Conservation (phyloP, 352 stramenopile species). For the Globisporangium nunn region DNA sequence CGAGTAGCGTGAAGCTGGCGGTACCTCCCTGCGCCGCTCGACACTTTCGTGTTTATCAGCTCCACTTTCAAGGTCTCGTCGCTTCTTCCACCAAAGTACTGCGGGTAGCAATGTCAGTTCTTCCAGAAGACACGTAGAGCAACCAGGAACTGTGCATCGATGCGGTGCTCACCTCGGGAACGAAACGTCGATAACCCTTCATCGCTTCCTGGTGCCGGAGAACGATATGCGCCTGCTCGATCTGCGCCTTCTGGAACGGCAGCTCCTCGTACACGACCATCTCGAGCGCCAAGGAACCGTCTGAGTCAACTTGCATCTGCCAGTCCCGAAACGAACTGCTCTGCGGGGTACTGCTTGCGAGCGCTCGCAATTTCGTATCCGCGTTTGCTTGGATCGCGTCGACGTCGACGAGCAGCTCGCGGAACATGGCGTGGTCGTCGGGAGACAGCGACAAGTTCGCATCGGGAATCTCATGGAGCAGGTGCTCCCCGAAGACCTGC, state of each 20-base stretch:
- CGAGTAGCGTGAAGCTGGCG: neutral
- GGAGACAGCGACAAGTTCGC: neutral
- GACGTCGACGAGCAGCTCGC: neutral
- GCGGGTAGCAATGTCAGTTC: too few species aligned
- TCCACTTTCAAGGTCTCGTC: neutral
- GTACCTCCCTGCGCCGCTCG: neutral
- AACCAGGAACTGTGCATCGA: neutral
- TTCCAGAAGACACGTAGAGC: neutral
- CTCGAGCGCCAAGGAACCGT: neutral
- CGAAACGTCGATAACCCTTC: neutral
- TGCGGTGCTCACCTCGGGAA: neutral
- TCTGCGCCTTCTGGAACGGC: neutral
- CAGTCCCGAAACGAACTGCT: neutral
- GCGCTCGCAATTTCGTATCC: neutral
- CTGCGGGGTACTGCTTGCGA: neutral
- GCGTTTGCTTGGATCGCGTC: slow-evolving; percentile 1
- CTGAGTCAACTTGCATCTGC: neutral
- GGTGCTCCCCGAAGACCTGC: neutral
- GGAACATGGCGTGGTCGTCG: neutral
- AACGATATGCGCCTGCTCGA: neutral
- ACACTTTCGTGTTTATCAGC: neutral
- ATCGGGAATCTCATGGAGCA: neutral
- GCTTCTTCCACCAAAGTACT: neutral
- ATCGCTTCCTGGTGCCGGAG: neutral
- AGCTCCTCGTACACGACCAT: neutral